A percentile compares a stretch with the other conserved stretches of the same genome.
phyloP scores from a whole-genome alignment of 1,284 basidiomycete species.

The Naganishia liquefaciens region DNA sequence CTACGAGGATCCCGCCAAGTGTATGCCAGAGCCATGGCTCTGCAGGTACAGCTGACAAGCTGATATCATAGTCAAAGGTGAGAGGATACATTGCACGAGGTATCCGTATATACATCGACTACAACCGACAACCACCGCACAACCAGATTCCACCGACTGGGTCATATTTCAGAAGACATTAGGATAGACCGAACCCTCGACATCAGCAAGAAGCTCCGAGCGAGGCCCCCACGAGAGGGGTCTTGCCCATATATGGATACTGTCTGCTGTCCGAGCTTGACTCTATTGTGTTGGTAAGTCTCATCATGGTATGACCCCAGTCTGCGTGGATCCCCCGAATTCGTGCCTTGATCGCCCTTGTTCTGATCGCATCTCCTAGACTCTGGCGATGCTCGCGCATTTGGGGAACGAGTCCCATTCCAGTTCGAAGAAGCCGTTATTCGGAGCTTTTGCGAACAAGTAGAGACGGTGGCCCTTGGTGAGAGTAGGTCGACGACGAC shows the following conservation, averaged over 20 bases:
- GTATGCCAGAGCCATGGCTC: too few species aligned
- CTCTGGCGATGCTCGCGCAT: too few species aligned
- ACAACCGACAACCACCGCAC: neutral
- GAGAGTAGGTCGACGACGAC: slow-evolving; percentile 22
- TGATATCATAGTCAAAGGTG: too few species aligned
- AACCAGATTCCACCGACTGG: slow-evolving; percentile 18
- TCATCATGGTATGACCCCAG: slow-evolving; percentile 41
- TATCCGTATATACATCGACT: slow-evolving; percentile 1
- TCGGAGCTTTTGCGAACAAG: too few species aligned
- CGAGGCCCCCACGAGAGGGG: neutral
- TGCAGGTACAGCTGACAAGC: too few species aligned
- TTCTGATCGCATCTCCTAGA: too few species aligned
- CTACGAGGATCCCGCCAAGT: too few species aligned
- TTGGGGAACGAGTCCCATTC: too few species aligned
- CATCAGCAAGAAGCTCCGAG: slow-evolving; percentile 31
- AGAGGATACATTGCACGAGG: too few species aligned
- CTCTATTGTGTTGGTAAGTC: slow-evolving; percentile 54
- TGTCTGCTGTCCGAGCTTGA: slow-evolving; percentile 48
- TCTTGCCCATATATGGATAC: slow-evolving; percentile 26
- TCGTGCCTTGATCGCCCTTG: too few species aligned
- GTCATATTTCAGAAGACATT: slow-evolving; percentile 21
- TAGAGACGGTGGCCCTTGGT: neutral
- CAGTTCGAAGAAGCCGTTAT: too few species aligned
- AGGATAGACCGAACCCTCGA: slow-evolving; percentile 30
- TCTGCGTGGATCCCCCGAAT: neutral